Evolutionary conservation across 306 rosid genomes (phyloP).

Genomic region (Inga oerstediana): DNA sequence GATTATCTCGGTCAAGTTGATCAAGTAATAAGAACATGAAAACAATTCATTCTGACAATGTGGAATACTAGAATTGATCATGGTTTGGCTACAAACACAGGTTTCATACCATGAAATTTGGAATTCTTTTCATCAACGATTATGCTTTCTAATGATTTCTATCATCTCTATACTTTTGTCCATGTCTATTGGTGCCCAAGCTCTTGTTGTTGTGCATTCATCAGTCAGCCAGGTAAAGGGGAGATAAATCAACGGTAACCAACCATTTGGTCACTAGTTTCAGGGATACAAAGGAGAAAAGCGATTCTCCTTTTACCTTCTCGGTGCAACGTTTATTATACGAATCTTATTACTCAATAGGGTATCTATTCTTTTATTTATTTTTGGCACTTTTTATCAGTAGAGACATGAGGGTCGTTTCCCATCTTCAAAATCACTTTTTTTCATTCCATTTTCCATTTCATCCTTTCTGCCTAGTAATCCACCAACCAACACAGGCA

Average conservation of each 20-base stretch:
- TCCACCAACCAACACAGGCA: conserved; percentile 6
- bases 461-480: background rate
- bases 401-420: background rate
- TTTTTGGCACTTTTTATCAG: no score
- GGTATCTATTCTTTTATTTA: no score
- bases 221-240: background rate
- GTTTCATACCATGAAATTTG: background rate
- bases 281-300: background rate
- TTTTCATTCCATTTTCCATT: background rate
- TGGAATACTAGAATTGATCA: background rate
- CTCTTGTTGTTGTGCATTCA: background rate
- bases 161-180: background rate
- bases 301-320: background rate
- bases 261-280: background rate
- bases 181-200: background rate
- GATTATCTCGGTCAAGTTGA: background rate
- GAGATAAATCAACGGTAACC: background rate
- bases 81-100: background rate
- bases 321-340: background rate
- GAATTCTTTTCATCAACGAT: background rate
- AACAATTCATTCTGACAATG: background rate
- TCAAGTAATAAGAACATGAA: background rate
- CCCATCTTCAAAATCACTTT: background rate
- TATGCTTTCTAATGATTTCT: conserved; percentile 12
- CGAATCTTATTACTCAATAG: background rate